Evolutionary conservation across 805 yeast species (phyloP), one percentile per base, ranked within the genome.

Genomic region (Wickerhamomyces tratensis): DNA sequence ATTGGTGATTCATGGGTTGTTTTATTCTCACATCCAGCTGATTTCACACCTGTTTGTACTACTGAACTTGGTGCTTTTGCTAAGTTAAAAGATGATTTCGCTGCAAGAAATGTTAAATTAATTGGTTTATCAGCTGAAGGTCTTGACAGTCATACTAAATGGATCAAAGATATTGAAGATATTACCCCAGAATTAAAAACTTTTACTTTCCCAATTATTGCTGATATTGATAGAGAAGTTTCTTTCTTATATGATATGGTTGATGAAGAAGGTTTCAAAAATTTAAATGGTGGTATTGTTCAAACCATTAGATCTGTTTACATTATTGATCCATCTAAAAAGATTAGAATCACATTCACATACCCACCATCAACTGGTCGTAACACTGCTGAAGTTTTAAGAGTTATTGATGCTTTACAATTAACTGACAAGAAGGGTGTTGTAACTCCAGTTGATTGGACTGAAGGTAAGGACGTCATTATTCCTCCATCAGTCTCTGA

Each of bases 291-390:
- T 62, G 93, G 89, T 42, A 69, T 82, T 41, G 86, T 85, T 43
- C 78, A 82, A 63, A 89, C 97, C 50, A 86, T 88, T 67, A 83
- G 97, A 73, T 83, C 94, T 13, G 96, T 88, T 45, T 89, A 82
- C 70, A 69, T 88, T 63, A 87, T 88, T 62, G 96, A 88, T 66
- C 96, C 96, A 52, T 61, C 69, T 53, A 89, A 88, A 77, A 88
- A 83, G 68, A 79, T 89, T 59, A 81, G 96, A 69, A 73, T 87
- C 59, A 79, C 82, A 51, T 65, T 89, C 71, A 76, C 91, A 25
- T 88, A 88, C 73, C 97, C 97, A 45, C 93, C 96, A 46, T 82
- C 95, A 38, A 80, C 86, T 47, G 97, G 97, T 62, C 84, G 97
- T 75, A 88, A 89, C 79, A 76, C 95, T 48, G 76, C 85, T 45